Base-by-base conservation (phyloP, 257 asterid species). In the Solanum peruvianum region DNA sequence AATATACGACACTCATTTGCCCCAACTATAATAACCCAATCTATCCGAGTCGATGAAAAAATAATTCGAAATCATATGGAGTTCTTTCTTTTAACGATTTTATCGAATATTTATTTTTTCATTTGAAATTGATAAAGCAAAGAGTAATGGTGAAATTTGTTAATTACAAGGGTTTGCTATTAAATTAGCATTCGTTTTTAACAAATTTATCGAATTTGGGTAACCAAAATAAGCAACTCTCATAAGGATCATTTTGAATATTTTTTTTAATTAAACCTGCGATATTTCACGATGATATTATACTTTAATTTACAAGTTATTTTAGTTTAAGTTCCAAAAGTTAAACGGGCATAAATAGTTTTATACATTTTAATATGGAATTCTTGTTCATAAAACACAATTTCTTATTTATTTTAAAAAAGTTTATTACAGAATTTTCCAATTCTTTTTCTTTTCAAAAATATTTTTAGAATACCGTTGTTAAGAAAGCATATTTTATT, bases 81-180 rank as follows among this genome's bases (percentile, higher is more conserved):
- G 6, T 21, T 58, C 13, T 9, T 21, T 58, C 13, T 58, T 58
- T 20, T 3, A 20, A 0, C 2, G 11, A 11, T 20, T 58, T 58
- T 2, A 58, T 1, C 3, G 66, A 58, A 11, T 35, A 35, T 1
- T 35, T 33, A 33, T 3, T 20, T 58, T 5, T 58, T 20, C 9
- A 0, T 60, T 21, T 60, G 67, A 0, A 60, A 60, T 0, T 9
- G 13, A 60, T 0, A 9, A 60, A 60, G 6, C 21, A 21, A 0
- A 60, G 2, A 60, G 23, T 3, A 60, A 0, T 60, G 27, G 2
- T 12, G 2, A 58, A 7, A 2, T 8, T 20, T 58, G 0, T 58
- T 1, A 3, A 4, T 58, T 20, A 20, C 1, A 1, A 20, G 27
- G 5, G 12, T 9, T 2, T 3, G 2, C 10, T 20, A 20, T 56